Evolutionary conservation across 805 yeast genomes (phyloP).

Genomic region (Ogataea methylovora): DNA sequence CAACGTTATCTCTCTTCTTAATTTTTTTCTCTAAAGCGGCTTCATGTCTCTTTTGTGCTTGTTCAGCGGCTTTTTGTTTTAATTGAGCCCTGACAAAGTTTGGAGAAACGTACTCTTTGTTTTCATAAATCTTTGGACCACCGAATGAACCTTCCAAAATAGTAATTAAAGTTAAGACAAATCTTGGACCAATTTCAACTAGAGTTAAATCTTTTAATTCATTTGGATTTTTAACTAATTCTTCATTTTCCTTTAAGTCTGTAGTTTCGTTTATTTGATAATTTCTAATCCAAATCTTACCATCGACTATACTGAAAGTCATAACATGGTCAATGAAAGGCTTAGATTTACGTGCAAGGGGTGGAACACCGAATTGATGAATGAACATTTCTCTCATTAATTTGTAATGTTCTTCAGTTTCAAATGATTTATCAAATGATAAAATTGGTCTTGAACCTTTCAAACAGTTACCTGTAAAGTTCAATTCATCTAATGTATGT

Average conservation of each 20-base stretch:
- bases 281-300: conserved; percentile 92
- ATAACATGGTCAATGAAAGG: conserved; percentile 94
- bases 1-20: conserved; percentile 64
- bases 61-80: conserved; percentile 71
- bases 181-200: conserved; percentile 95
- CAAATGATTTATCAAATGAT: conserved; percentile 80
- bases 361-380: conserved; percentile 93
- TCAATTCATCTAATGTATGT: conserved; percentile 92
- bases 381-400: conserved; percentile 77
- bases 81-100: conserved; percentile 88
- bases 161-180: conserved; percentile 85
- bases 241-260: conserved; percentile 43
- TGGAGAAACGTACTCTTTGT: conserved; percentile 94
- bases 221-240: conserved; percentile 17
- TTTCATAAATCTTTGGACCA: conserved; percentile 96
- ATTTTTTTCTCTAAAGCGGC: conserved; percentile 72
- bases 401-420: conserved; percentile 55
- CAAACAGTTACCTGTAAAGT: conserved; percentile 93
- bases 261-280: conserved; percentile 74
- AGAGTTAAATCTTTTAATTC: conserved; percentile 57
- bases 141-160: conserved; percentile 95
- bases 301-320: conserved; percentile 88
- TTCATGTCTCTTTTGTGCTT: conserved; percentile 71
- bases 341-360: conserved; percentile 82
- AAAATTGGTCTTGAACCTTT: conserved; percentile 92